Evolutionary conservation across 345 rosid genomes (phyloP), one percentile per base, ranked within the genome.

Genomic region (Eutrema yunnanense): DNA sequence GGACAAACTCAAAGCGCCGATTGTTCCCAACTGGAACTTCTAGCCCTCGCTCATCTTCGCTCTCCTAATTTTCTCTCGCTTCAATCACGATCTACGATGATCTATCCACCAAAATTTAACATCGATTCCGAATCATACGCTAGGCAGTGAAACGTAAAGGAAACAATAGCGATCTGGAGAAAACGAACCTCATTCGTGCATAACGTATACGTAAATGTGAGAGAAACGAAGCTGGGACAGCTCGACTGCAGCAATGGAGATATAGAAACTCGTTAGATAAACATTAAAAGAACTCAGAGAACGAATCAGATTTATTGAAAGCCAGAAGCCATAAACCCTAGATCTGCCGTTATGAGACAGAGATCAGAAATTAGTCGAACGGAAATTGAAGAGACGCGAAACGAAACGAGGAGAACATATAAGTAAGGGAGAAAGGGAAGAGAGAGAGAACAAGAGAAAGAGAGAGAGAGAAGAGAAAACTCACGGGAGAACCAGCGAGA

Each of bases 21-120:
- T 69, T 6, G 98, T 92, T 68, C 99, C 99, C 55, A 96, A 79
- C 85, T 96, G 99, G 87, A 96, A 90, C 80, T 78, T 91, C 82
- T 82, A 88, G 76, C 84, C 82, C 74, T 92, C 98, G 68, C 92
- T 87, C 98, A 92, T 95, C 78, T 79, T 86, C 79, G 41, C 61
- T 42, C 67, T 55, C 43, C 6, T 44, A 37, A 53, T 54, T 74
- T 37, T 40, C 59, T 64, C 73, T 46, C 76, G 78, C 72, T 77
- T 75, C 68, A 81, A 84, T 85, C 90, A 58, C 81, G 84, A 86
- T 86, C 87, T 82, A 81, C 78, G 68, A 77, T 44, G 19, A 67
- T 62, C 73, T 66, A 10, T 60, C 73, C 50, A 63, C 46, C 38
- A 69, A 27, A 58, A 59, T 3, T 13, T 4, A 9, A 34, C 8